Evolutionary conservation across 768 basidiomycete species (phyloP).

Genomic region (Rhodotorula graminis): DNA sequence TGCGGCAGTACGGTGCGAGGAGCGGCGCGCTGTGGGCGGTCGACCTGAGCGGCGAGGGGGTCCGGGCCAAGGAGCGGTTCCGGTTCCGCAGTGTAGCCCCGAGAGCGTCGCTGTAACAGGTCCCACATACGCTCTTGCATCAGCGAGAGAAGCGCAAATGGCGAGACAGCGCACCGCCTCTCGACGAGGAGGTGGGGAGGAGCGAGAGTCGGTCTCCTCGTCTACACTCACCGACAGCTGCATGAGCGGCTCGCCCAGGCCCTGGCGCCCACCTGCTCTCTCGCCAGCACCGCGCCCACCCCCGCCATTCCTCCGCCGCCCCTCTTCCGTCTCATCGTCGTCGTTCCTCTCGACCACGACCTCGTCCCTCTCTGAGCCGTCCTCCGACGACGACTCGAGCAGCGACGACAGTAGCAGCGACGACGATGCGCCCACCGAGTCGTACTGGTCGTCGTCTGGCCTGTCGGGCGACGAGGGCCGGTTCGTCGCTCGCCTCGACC

Average conservation of each 20-base stretch:
- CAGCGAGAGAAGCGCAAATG: background rate
- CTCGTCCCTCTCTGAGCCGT: background rate
- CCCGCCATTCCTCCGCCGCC: background rate
- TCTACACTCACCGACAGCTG: no score
- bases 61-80: no score
- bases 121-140: no score
- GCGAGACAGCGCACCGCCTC: background rate
- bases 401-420: background rate
- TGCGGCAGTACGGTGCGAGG: no score
- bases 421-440: background rate
- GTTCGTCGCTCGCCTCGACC: conserved; percentile 3
- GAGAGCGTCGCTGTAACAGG: no score
- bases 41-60: no score
- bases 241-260: background rate
- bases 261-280: no score
- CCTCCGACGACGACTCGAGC: background rate
- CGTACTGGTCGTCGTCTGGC: background rate
- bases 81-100: no score
- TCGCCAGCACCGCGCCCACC: background rate
- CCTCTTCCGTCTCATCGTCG: background rate
- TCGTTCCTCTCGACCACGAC: conserved; percentile 3
- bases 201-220: no score
- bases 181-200: no score
- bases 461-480: conserved; percentile 2
- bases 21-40: no score